Base-by-base conservation (phyloP, 2,329 filamentous ascomycete genomes). In the Ophiostoma ulmi region DNA sequence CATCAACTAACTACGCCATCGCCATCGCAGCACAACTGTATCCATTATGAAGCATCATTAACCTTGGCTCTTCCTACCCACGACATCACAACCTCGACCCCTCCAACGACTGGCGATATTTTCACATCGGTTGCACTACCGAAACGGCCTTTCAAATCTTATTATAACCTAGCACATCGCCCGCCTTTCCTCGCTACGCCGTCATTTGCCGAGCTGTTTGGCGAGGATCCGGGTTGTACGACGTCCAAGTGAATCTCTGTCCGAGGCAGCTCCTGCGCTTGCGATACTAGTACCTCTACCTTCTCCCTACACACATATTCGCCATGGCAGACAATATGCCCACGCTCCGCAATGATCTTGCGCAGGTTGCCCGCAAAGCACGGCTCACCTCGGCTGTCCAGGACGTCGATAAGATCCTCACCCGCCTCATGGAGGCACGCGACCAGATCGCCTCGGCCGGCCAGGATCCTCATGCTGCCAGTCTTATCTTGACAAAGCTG, bases 321-420 rank as follows among this genome's bases (percentile, higher is more conserved):
- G 11, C 52, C 22, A 75, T 75, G 74, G 73, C 73, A 38, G 75
- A 75, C 61, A 73, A 72, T 35, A 84, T 87, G 76, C 80, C 81
- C 70, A 79, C 81, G 39, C 80, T 97, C 74, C 86, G 91, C 78
- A 88, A 88, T 75, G 92, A 96, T 78, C 87, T 95, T 75, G 86
- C 88, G 74, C 87, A 88, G 76, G 87, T 96, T 72, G 87, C 87
- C 76, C 88, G 86, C 77, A 88, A 86, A 73, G 87, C 89, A 41
- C 90, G 89, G 77, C 86, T 94, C 64, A 86, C 86, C 4, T 87
- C 90, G 70, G 90, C 89, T 55, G 88, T 97, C 71, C 82, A 88
- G 44, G 90, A 96, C 84, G 91, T 97, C 22, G 93, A 98, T 78
- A 86, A 87, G 72, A 90, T 94, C 55, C 93, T 99, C 75, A 87